Percentiles rank a stretch among this genome's conserved stretches.
Conservation (phyloP, 1,139 yeast species). For the Blastobotrys elegans region DNA sequence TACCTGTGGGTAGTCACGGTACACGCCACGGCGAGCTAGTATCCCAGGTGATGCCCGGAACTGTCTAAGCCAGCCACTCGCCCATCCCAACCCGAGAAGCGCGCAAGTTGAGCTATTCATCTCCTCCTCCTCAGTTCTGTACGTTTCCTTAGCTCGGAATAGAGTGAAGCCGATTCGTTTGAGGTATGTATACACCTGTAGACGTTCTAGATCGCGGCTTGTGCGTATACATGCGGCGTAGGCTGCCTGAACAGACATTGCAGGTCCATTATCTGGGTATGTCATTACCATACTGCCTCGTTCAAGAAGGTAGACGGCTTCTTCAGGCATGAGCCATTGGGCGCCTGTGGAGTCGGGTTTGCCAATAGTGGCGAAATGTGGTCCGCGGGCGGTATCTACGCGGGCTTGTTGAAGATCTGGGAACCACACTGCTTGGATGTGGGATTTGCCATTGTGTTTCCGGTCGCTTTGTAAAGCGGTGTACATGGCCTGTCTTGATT, state of each 20-base stretch:
- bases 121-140: background rate
- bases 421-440: slow-evolving; percentile 43
- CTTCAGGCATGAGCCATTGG: slow-evolving; percentile 57
- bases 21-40: background rate
- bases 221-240: slow-evolving; percentile 49
- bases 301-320: slow-evolving; percentile 71
- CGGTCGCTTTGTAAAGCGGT: slow-evolving; percentile 57
- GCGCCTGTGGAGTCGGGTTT: slow-evolving; percentile 44
- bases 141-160: slow-evolving; percentile 30
- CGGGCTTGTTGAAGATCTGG: slow-evolving; percentile 40
- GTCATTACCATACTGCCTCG: slow-evolving; percentile 72
- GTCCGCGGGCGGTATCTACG: slow-evolving; percentile 62
- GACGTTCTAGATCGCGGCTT: slow-evolving; percentile 49
- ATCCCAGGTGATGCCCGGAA: background rate
- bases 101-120: background rate
- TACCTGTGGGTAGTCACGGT: slow-evolving; percentile 14
- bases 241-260: slow-evolving; percentile 60
- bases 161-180: slow-evolving; percentile 79
- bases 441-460: slow-evolving; percentile 44
- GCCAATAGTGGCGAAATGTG: slow-evolving; percentile 72
- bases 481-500: slow-evolving; percentile 69
- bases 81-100: background rate
- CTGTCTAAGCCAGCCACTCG: background rate
- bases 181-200: slow-evolving; percentile 68
- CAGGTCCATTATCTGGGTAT: slow-evolving; percentile 29